These are phyloP conservation scores for Hypoxylon sp. DNA, from an alignment of 2,329 filamentous ascomycete species.

Conservation along the genomic window DNA sequence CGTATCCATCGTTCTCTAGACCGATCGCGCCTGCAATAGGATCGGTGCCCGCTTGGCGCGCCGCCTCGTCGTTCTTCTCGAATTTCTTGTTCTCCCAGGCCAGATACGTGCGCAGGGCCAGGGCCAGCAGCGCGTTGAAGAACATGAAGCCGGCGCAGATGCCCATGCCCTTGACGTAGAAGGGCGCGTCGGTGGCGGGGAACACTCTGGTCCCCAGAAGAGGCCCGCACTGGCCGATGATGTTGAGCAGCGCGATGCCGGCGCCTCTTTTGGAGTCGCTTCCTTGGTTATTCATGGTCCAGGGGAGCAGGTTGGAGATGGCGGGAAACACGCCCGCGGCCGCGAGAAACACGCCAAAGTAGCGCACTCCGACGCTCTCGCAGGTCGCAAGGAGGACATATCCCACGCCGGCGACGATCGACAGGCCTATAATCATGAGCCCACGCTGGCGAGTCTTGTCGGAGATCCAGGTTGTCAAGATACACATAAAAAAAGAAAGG, in stretches of 20 bases:
- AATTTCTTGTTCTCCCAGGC: slow-evolving; percentile 47
- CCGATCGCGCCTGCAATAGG: slow-evolving; percentile 12
- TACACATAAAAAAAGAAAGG: slow-evolving; percentile 68
- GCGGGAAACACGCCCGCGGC: slow-evolving; percentile 70
- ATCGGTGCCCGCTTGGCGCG: slow-evolving; percentile 29
- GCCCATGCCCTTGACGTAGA: slow-evolving; percentile 51
- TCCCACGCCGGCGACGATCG: slow-evolving; percentile 64
- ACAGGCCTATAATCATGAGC: slow-evolving; percentile 63
- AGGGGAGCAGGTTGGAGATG: slow-evolving; percentile 74
- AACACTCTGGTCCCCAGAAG: slow-evolving; percentile 71
- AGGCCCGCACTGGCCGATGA: slow-evolving; percentile 67
- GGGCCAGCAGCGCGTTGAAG: slow-evolving; percentile 49
- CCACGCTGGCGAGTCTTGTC: slow-evolving; percentile 72
- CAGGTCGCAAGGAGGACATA: slow-evolving; percentile 71
- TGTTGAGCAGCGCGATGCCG: slow-evolving; percentile 68
- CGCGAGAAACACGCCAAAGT: slow-evolving; percentile 56
- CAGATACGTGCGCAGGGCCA: slow-evolving; percentile 46
- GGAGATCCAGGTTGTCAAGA: slow-evolving; percentile 69
- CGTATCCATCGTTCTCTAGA: slow-evolving; percentile 39
- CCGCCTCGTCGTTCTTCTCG: slow-evolving; percentile 42
- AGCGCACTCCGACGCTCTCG: slow-evolving; percentile 49
- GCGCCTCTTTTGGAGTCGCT: slow-evolving; percentile 70
- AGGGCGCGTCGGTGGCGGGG: slow-evolving; percentile 52
- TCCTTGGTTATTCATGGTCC: slow-evolving; percentile 73
- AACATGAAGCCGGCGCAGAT: slow-evolving; percentile 53